These are phyloP conservation scores for Aspergillus heteromorphus DNA, from an alignment of 495 filamentous ascomycete species.

Conservation along the genomic window DNA sequence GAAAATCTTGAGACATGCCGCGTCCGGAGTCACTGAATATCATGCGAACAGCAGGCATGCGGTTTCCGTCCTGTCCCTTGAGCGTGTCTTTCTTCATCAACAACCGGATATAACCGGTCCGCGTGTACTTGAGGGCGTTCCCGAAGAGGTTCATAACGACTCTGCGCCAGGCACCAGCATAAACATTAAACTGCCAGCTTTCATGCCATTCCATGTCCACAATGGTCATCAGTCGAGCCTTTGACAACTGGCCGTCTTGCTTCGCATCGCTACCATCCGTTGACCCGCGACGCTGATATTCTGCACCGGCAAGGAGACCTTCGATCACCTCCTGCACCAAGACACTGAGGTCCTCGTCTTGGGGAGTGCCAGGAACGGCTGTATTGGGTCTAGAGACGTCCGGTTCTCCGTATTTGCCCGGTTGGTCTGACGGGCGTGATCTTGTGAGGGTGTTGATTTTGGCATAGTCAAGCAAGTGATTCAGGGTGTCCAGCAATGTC, in stretches of 20 bases:
- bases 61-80: not conserved
- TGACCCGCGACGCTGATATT: slow-evolving; percentile 9
- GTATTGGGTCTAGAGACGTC: not conserved
- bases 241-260: not conserved
- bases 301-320: slow-evolving; percentile 19
- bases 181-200: slow-evolving; percentile 48
- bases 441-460: slow-evolving; percentile 47
- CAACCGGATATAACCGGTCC: slow-evolving; percentile 53
- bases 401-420: not conserved
- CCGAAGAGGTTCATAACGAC: slow-evolving; percentile 70
- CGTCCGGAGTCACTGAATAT: slow-evolving; percentile 40
- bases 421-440: not conserved
- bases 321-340: slow-evolving; percentile 35
- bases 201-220: slow-evolving; percentile 51
- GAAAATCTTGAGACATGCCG: slow-evolving; percentile 42
- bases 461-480: slow-evolving; percentile 47
- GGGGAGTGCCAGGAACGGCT: slow-evolving; percentile 14
- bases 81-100: slow-evolving; percentile 37
- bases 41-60: slow-evolving; percentile 15
- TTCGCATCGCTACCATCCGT: not conserved
- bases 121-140: slow-evolving; percentile 68
- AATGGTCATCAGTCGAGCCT: slow-evolving; percentile 38
- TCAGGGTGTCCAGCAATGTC: slow-evolving; percentile 53
- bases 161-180: slow-evolving; percentile 59
- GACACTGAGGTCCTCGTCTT: slow-evolving; percentile 27